Conservation (phyloP, 768 basidiomycete species). For the Amanita molliuscula region DNA sequence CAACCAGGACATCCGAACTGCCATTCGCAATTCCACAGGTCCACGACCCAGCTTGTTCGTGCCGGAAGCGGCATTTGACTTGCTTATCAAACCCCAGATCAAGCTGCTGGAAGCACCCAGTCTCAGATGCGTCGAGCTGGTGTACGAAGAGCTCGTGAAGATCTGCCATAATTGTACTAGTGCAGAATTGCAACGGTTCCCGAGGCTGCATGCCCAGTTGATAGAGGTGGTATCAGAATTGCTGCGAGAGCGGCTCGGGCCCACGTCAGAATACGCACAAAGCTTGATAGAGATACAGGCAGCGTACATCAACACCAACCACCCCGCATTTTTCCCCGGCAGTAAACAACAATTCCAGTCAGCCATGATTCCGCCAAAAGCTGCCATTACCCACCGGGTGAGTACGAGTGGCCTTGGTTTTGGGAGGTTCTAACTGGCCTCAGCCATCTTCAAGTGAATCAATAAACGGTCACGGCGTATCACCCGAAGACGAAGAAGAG, state of each 20-base stretch:
- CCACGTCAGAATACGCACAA: slow-evolving; percentile 93
- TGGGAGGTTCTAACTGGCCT: slow-evolving; percentile 9
- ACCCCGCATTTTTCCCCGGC: slow-evolving; percentile 85
- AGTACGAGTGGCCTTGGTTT: slow-evolving; percentile 15
- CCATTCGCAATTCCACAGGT: slow-evolving; percentile 96
- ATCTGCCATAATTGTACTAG: slow-evolving; percentile 98
- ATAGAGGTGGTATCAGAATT: slow-evolving; percentile 97
- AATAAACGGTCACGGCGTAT: slow-evolving; percentile 36
- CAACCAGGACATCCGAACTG: slow-evolving; percentile 92
- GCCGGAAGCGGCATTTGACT: slow-evolving; percentile 93
- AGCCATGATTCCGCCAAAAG: slow-evolving; percentile 26
- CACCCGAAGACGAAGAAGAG: slow-evolving; percentile 47
- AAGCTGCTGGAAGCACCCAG: slow-evolving; percentile 92
- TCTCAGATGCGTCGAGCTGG: slow-evolving; percentile 91
- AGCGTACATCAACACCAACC: slow-evolving; percentile 99
- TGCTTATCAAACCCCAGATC: slow-evolving; percentile 97
- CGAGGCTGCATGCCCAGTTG: slow-evolving; percentile 82
- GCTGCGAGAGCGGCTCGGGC: slow-evolving; percentile 87
- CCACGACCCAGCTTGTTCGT: slow-evolving; percentile 95
- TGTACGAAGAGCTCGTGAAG: slow-evolving; percentile 98
- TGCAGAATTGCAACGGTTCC: slow-evolving; percentile 89
- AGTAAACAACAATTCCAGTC: slow-evolving; percentile 43
- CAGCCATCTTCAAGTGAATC: slow-evolving; percentile 62
- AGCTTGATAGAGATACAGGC: slow-evolving; percentile 96
- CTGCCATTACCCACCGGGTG: slow-evolving; percentile 42